Conservation (phyloP, 2,329 filamentous ascomycete species). For the Domatiomyces globalis region DNA sequence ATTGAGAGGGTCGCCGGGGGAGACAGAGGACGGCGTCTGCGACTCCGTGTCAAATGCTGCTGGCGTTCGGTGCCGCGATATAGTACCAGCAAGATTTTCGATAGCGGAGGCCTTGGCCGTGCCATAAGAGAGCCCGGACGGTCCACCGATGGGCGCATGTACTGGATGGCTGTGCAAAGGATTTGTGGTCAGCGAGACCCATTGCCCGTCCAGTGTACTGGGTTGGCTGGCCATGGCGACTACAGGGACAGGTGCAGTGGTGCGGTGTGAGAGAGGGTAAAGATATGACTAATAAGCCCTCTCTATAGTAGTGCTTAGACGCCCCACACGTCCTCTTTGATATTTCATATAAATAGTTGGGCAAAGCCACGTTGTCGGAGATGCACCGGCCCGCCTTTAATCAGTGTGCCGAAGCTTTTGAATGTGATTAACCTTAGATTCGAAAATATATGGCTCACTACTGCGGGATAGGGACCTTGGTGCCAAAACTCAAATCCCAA, state of each 20-base stretch:
- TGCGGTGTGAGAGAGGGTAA: neutral
- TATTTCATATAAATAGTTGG: neutral
- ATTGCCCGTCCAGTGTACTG: neutral
- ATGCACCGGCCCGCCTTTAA: too few species aligned
- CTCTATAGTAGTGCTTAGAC: neutral
- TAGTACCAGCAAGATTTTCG: slow-evolving; percentile 6
- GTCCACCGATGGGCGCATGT: neutral
- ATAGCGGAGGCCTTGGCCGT: slow-evolving; percentile 15
- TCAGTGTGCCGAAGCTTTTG: too few species aligned
- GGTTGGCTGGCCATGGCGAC: neutral
- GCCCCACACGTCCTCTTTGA: neutral
- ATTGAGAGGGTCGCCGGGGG: slow-evolving; percentile 65
- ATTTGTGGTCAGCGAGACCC: neutral
- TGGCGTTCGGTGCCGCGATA: slow-evolving; percentile 14
- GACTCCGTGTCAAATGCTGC: slow-evolving; percentile 32
- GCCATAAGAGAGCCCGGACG: slow-evolving; percentile 4
- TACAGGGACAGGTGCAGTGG: neutral
- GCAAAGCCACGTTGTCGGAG: too few species aligned
- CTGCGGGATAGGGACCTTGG: too few species aligned
- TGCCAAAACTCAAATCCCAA: too few species aligned
- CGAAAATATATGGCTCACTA: too few species aligned
- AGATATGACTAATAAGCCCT: neutral
- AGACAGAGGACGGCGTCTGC: slow-evolving; percentile 42
- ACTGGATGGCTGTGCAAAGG: neutral
- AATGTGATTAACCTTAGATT: too few species aligned